Evolutionary conservation across 1,284 basidiomycete species (phyloP).

Genomic region (Abortiporus biennis): DNA sequence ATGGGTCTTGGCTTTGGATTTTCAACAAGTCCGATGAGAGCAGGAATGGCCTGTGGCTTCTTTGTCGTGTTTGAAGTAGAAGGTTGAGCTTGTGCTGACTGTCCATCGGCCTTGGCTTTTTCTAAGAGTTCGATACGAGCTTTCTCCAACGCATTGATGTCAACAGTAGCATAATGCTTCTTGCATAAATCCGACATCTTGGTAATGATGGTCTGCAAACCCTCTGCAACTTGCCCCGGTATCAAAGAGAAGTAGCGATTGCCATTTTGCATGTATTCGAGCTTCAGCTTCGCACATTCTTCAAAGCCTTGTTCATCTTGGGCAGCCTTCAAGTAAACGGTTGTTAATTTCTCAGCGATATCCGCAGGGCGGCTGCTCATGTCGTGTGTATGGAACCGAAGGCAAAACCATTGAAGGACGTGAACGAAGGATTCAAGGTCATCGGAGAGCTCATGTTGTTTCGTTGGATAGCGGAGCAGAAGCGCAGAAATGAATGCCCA

Average conservation of each 20-base stretch:
- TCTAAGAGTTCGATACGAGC: too few species aligned
- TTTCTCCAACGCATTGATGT: too few species aligned
- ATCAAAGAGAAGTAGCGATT: not conserved
- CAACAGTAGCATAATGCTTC: not conserved
- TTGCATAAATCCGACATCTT: not conserved
- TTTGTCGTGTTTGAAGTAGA: too few species aligned
- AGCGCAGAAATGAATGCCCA: constrained; percentile 5
- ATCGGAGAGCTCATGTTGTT: constrained; percentile 1
- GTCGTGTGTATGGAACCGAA: constrained; percentile 4
- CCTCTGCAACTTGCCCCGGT: not conserved
- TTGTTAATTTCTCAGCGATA: too few species aligned
- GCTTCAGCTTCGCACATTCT: not conserved
- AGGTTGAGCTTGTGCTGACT: too few species aligned
- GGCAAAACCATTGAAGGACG: constrained; percentile 1
- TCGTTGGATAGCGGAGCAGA: constrained; percentile 1
- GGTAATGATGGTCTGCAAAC: not conserved
- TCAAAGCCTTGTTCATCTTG: too few species aligned
- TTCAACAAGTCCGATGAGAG: too few species aligned
- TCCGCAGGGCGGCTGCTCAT: too few species aligned
- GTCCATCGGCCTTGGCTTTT: too few species aligned
- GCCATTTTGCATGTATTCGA: not conserved
- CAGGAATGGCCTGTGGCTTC: too few species aligned
- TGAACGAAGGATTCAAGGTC: constrained; percentile 6
- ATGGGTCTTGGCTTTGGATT: too few species aligned
- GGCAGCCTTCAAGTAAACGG: too few species aligned